Conservation (phyloP, 2,329 filamentous ascomycete genomes). For the Hypoxylon sp. region DNA sequence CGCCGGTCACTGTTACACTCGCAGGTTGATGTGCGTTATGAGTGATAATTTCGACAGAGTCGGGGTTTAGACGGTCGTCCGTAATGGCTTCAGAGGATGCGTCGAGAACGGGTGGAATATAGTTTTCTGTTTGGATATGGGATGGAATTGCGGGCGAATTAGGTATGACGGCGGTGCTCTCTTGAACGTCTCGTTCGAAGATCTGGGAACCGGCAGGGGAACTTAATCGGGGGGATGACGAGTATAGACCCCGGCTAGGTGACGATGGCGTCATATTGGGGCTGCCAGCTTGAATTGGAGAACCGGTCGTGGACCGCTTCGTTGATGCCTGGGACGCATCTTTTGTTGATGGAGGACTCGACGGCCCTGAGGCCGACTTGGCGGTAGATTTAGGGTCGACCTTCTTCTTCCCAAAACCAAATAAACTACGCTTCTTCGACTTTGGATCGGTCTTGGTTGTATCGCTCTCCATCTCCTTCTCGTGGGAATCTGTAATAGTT, state of each 20-base stretch:
- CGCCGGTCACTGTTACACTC: slow-evolving; percentile 74
- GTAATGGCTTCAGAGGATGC: slow-evolving; percentile 94
- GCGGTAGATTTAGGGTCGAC: slow-evolving; percentile 59
- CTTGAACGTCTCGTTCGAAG: slow-evolving; percentile 96
- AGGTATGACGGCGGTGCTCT: slow-evolving; percentile 75
- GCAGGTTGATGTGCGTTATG: slow-evolving; percentile 88
- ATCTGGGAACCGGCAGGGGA: slow-evolving; percentile 87
- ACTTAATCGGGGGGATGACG: slow-evolving; percentile 79
- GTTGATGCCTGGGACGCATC: slow-evolving; percentile 57
- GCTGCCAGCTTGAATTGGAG: slow-evolving; percentile 61
- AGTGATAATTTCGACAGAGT: slow-evolving; percentile 93
- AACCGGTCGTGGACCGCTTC: slow-evolving; percentile 59
- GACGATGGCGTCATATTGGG: slow-evolving; percentile 70
- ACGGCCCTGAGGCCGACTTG: slow-evolving; percentile 56
- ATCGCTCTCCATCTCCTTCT: slow-evolving; percentile 52
- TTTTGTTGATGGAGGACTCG: slow-evolving; percentile 54
- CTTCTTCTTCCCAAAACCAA: slow-evolving; percentile 76
- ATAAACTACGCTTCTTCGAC: slow-evolving; percentile 70
- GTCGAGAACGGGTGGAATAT: slow-evolving; percentile 91
- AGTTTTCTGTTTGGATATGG: slow-evolving; percentile 94
- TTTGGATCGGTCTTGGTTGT: slow-evolving; percentile 57
- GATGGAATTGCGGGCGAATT: slow-evolving; percentile 89
- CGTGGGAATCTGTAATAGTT: slow-evolving; percentile 49
- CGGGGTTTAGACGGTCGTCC: slow-evolving; percentile 85
- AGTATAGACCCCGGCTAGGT: slow-evolving; percentile 74